A percentile compares a stretch with the other conserved stretches of the same genome.
These are phyloP conservation scores for Allantophomopsis cytisporea DNA, from an alignment of 2,329 filamentous ascomycete genomes.

Conservation along the genomic window DNA sequence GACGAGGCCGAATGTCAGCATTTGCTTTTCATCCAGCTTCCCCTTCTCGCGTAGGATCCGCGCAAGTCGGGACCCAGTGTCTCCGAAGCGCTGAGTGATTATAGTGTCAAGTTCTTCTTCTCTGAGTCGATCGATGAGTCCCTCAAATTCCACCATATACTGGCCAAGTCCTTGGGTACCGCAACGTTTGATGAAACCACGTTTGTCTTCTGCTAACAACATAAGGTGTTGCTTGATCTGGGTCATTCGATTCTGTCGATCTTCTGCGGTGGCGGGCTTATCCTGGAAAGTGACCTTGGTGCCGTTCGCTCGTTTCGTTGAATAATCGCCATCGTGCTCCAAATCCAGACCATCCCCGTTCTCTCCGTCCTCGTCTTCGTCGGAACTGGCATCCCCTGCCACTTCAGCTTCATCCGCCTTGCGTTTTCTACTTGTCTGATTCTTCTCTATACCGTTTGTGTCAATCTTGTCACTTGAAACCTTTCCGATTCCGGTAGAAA, in stretches of 20 bases:
- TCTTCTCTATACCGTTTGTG: constrained; percentile 31
- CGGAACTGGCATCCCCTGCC: constrained; percentile 6
- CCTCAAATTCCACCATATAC: constrained; percentile 77
- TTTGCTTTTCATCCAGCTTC: constrained; percentile 86
- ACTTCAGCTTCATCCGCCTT: constrained; percentile 12
- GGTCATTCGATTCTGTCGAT: constrained; percentile 29
- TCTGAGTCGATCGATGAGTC: constrained; percentile 55
- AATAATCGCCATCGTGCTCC: constrained; percentile 2
- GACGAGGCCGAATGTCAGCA: constrained; percentile 70
- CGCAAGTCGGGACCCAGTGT: constrained; percentile 66
- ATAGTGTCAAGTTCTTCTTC: constrained; percentile 72
- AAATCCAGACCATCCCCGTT: constrained; percentile 3
- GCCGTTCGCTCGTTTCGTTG: constrained; percentile 7
- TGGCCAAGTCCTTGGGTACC: constrained; percentile 50
- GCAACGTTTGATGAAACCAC: constrained; percentile 55
- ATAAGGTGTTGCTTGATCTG: constrained; percentile 62
- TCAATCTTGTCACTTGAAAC: constrained; percentile 31
- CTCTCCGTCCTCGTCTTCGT: constrained; percentile 5
- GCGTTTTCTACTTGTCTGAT: constrained; percentile 20
- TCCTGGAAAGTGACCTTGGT: constrained; percentile 40
- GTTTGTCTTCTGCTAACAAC: constrained; percentile 54
- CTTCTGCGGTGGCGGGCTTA: constrained; percentile 9
- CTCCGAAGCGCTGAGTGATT: constrained; percentile 65
- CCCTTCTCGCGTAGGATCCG: constrained; percentile 77
- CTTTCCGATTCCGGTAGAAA: constrained; percentile 44